Evolutionary conservation across 495 filamentous ascomycete genomes (phyloP), one percentile per base, ranked within the genome.

Genomic region (Tuber melanosporum): DNA sequence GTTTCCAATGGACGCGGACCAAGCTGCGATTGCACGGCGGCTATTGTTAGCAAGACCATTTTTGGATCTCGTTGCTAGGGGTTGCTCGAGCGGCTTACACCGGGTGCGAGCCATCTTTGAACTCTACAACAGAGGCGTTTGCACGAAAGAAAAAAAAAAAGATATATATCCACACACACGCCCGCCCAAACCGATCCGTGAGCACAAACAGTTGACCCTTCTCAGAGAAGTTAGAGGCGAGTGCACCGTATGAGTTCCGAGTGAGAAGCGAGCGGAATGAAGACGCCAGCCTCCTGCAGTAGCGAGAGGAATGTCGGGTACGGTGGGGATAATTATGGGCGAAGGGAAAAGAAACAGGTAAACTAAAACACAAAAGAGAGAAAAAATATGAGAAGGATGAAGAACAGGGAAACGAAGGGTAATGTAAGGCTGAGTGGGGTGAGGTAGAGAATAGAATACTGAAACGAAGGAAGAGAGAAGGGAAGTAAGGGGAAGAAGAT

Each of bases 21-120:
- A 82, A 32, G 81, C 81, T 82, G 69, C 71, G 52, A 43, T 32
- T 41, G 8, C 22, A 71, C 46, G 71, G 46, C 49, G 72, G 46
- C 47, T 70, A 72, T 57, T 73, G 77, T 70, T 57, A 71, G 70
- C 46, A 71, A 46, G 10, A 66, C 73, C 77, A 82, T 78, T 79
- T 78, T 76, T 76, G 74, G 75, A 41, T 78, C n/a, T 9, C 22
- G 57, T 66, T 49, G 71, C 69, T 49, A 36, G 73, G 72, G 71
- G 45, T 17, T 66, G 36, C 12, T 36, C 12, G 32, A 36, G 71
- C 39, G 57, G 81, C 80, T 57, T 82, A 82, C 80, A 82, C 26
- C 80, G 80, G 71, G 80, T 78, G 70, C 80, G 80, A 82, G 80
- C 81, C 80, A 82, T 82, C 62, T 72, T 72, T 77, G 70, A 70